phyloP scores from a whole-genome alignment of 192 early-diverging fungal genomes.

The Cladochytrium replicatum region DNA sequence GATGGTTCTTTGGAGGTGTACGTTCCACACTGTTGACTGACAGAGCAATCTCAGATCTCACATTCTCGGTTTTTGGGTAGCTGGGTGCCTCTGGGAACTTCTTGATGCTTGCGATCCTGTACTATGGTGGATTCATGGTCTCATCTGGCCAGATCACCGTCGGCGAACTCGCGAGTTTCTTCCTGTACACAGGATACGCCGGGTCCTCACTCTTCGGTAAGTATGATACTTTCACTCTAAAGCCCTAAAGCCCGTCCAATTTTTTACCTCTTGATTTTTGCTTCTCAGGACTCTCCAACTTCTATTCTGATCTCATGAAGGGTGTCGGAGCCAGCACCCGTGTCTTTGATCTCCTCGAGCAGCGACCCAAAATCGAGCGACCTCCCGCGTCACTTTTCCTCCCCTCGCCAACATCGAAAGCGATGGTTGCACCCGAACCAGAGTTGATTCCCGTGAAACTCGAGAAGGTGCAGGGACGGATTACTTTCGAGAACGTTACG shows the following conservation, averaged over 20 bases:
- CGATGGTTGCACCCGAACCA: neutral
- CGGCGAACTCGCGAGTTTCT: conserved; percentile 30
- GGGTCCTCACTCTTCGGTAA: conserved; percentile 20
- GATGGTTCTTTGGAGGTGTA: conserved; percentile 20
- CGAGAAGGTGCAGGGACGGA: conserved; percentile 15
- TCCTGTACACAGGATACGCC: conserved; percentile 16
- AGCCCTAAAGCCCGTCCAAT: no score
- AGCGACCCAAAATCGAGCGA: conserved; percentile 9
- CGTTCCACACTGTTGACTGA: neutral
- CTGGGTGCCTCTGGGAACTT: conserved; percentile 26
- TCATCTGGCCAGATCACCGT: conserved; percentile 16
- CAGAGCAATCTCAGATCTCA: no score
- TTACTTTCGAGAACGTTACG: conserved; percentile 27
- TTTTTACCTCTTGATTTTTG: no score
- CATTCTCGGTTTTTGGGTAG: no score
- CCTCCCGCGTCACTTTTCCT: no score
- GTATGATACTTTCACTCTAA: no score
- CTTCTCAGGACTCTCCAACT: conserved; percentile 9
- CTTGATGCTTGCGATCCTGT: conserved; percentile 29
- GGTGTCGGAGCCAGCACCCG: conserved; percentile 21
- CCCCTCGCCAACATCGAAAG: no score
- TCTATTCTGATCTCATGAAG: conserved; percentile 31
- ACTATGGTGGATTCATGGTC: conserved; percentile 32
- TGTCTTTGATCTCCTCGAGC: conserved; percentile 23
- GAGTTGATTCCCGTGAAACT: conserved; percentile 5